Evolutionary conservation across 1,284 basidiomycete genomes (phyloP), one percentile per base, ranked within the genome.

Genomic region (Cryptococcus hybrid): DNA sequence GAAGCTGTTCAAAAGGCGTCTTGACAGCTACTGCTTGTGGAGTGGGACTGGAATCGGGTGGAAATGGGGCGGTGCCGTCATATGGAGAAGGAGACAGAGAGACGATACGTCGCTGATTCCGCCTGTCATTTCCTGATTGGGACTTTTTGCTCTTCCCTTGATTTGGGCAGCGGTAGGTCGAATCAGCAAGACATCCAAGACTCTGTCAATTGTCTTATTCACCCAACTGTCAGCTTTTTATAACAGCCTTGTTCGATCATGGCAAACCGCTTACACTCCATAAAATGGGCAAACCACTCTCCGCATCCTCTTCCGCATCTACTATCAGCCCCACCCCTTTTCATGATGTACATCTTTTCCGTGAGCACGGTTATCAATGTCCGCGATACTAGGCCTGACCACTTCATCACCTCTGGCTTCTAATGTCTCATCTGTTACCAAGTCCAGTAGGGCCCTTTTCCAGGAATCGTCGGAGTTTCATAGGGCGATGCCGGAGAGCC

Each of bases 401-500:
- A 76, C 70, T 18, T 76, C 78, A 47, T 79, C 80, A 3, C 70
- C 73, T 36, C 71, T 74, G 0, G 70, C 72, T 24, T 70, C 72
- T 1, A 74, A 60, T 1, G 71, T 71, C 44, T 73, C 72, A 56
- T 75, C 70, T 15, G 74, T 80, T 4, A 90, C 76, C 37, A 92
- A 78, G 34, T 85, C 80, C n/a, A 92, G 82, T 64, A 82, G 84
- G 0, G 88, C 92, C 91, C 15, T 81, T 80, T 6, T 74, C 66
- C 38, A 95, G 80, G 75, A 95, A 97, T 72, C 89, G 84, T 62
- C 86, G 85, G 55, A 96, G 79, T 68, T 86, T 89, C 12, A 73
- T 69, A 3, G 76, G 50, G 85, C 80, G 7, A 84, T 85, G 3
- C 87, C 84, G 36, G 86, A 78, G 0, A 96, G 80, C 90, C 90